phyloP scores from a whole-genome alignment of 108 stramenopile species.

The Pseudonitzschia multiseries region DNA sequence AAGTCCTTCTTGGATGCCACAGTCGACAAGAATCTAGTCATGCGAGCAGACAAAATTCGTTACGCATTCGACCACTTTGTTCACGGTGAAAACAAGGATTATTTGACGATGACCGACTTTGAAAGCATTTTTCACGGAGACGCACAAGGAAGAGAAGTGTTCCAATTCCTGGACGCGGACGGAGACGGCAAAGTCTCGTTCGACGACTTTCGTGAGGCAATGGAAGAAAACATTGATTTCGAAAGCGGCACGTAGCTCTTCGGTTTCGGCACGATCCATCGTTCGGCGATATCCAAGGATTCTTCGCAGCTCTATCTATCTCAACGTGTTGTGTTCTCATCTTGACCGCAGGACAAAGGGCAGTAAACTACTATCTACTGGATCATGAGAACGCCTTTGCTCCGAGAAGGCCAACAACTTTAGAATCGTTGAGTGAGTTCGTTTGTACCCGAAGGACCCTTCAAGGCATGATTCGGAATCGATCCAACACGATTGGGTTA shows the following conservation, averaged over 20 bases:
- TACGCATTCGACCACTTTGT: constrained; percentile 86
- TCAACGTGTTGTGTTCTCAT: no score
- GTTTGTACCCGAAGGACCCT: no score
- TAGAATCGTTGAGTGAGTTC: no score
- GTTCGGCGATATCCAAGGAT: no score
- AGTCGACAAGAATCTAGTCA: constrained; percentile 73
- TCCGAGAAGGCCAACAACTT: no score
- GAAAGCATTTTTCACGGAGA: constrained; percentile 73
- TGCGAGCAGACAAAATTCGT: constrained; percentile 81
- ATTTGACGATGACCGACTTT: constrained; percentile 78
- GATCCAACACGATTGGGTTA: no score
- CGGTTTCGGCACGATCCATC: no score
- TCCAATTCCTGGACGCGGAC: constrained; percentile 72
- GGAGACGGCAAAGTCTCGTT: constrained; percentile 86
- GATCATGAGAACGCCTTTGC: no score
- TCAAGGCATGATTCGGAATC: no score
- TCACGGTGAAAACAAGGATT: constrained; percentile 53
- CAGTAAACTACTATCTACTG: no score
- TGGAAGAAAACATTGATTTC: constrained; percentile 41
- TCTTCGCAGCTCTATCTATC: no score
- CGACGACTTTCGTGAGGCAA: constrained; percentile 62
- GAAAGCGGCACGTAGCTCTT: not conserved
- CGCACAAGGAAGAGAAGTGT: constrained; percentile 80
- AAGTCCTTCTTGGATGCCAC: constrained; percentile 83
- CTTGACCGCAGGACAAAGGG: no score